Evolutionary conservation across 345 rosid species (phyloP), one percentile per base, ranked within the genome.

Genomic region (Rubroshorea leprosula): DNA sequence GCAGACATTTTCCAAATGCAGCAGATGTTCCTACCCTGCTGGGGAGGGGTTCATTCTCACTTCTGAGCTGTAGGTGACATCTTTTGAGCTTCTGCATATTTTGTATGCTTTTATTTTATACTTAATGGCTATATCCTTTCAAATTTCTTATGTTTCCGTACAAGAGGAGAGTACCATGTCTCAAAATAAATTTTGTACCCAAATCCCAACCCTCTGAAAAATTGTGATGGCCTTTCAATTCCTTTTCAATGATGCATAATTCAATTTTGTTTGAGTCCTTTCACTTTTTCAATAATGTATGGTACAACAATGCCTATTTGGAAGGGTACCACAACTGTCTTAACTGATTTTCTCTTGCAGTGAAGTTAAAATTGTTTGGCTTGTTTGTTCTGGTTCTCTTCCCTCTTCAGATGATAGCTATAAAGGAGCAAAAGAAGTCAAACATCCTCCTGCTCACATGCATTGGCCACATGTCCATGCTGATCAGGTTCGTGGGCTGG

Each of bases 381-480:
- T 59, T 53, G 59, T 50, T 73, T 23, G 61, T 49, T 58, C 53
- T 12, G 27, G 51, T 11, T 41, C 15, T 60, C 22, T 66, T 55
- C 49, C 17, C 60, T 71, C 49, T 68, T 54, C 74, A 91, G 95
- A 69, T 68, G 85, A 83, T 54, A 67, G 62, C 59, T 77, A 75
- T 62, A 60, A 74, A 54, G 73, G 69, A 61, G 64, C 54, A 39
- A 60, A 59, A 56, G 74, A 61, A 59, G 66, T 27, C 31, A 79
- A 70, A 60, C 63, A n/a, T 53, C 83, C 86, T 19, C 86, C 95
- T 74, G 54, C 68, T 64, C 60, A 79, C 74, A 73, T 94, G 87
- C 90, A 87, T 54, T 94, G 99, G 99, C 99, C 99, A 75, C 99
- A 94, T 71, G 80, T 68, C 68, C 87, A 61, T 53, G 89, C 87